Conservation (phyloP, 345 rosid genomes). For the Citrus hindsii region DNA sequence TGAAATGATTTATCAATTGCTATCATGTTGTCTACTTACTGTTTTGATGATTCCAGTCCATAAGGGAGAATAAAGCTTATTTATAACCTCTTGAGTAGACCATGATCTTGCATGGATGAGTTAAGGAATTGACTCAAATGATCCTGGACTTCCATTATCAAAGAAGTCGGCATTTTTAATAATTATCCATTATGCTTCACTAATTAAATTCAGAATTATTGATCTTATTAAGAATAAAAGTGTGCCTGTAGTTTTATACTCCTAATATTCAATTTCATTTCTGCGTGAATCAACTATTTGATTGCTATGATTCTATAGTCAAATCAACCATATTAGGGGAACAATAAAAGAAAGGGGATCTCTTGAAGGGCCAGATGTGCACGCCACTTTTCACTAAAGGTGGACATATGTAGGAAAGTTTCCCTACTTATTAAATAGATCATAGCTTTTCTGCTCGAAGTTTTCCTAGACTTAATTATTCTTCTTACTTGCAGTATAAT, state of each 20-base stretch:
- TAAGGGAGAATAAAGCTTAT: not conserved
- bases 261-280: not conserved
- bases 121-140: not conserved
- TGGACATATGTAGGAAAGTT: not conserved
- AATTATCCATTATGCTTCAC: not conserved
- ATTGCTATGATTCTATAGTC: not conserved
- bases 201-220: not conserved
- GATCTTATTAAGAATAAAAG: not conserved
- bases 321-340: not conserved
- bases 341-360: not conserved
- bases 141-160: not conserved
- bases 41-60: not conserved
- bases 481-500: not conserved
- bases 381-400: too few species aligned
- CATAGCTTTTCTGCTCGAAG: not conserved
- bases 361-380: not conserved
- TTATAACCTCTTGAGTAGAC: not conserved
- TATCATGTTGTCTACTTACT: not conserved
- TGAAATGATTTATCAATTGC: not conserved
- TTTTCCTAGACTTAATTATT: not conserved
- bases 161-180: not conserved
- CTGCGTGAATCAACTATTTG: not conserved
- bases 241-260: not conserved
- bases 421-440: not conserved
- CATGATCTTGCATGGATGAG: not conserved